Conservation (phyloP, 371 early-diverging fungal species). For the Mucor irregularis region DNA sequence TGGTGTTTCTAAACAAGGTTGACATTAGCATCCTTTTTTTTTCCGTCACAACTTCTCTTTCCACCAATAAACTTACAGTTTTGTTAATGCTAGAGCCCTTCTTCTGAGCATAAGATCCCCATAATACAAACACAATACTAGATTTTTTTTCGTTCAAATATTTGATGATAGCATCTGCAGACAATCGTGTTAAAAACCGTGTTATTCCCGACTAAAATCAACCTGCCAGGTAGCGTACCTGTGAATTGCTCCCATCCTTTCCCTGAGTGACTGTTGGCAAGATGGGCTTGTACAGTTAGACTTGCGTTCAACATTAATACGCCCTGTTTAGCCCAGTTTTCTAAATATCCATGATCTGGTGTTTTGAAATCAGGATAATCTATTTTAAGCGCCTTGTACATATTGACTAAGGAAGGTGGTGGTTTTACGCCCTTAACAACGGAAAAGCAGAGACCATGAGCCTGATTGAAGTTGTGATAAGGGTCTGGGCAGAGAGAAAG, state of each 20-base stretch:
- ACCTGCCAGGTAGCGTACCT: no score
- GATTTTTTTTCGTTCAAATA: constrained; percentile 64
- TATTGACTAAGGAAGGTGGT: constrained; percentile 95
- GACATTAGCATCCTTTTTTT: not conserved
- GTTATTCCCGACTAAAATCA: no score
- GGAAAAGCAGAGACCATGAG: constrained; percentile 91
- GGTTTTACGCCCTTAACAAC: constrained; percentile 74
- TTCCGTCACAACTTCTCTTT: not conserved
- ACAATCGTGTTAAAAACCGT: no score
- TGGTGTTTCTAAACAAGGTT: constrained; percentile 65
- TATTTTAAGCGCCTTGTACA: constrained; percentile 80
- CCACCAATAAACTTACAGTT: no score
- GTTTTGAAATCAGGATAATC: constrained; percentile 69
- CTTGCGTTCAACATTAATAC: constrained; percentile 95
- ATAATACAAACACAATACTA: constrained; percentile 92
- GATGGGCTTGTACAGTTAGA: constrained; percentile 86
- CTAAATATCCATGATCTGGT: constrained; percentile 71
- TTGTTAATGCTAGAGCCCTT: constrained; percentile 64
- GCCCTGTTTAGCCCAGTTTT: constrained; percentile 88
- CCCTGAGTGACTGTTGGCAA: constrained; percentile 87
- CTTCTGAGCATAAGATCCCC: constrained; percentile 92
- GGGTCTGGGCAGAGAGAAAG: constrained; percentile 70
- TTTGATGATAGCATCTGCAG: constrained; percentile 75
- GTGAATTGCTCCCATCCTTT: constrained; percentile 94
- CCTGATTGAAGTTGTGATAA: constrained; percentile 92